Evolutionary conservation across 139 green algal genomes (phyloP).

Genomic region (Coelastrella sp.): DNA sequence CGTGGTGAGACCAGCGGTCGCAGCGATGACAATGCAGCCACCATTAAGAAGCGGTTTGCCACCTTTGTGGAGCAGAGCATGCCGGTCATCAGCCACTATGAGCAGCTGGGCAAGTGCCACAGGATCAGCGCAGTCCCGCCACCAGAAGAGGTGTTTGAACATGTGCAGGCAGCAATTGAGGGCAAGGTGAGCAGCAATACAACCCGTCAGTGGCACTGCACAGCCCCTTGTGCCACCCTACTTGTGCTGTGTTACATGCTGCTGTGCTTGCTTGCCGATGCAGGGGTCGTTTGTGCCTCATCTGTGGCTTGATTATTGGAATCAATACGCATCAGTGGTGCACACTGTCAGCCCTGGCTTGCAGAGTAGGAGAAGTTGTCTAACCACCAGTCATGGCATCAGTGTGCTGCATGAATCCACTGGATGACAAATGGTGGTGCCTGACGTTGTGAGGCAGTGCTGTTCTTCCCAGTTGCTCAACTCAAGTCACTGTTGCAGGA

Average conservation of each 20-base stretch:
- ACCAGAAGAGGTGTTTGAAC: constrained; percentile 49
- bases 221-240: neutral
- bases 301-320: neutral
- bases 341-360: neutral
- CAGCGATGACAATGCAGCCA: constrained; percentile 95
- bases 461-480: too few species aligned
- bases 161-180: constrained; percentile 43
- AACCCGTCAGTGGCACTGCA: neutral
- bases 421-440: too few species aligned
- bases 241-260: neutral
- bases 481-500: too few species aligned
- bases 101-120: constrained; percentile 66
- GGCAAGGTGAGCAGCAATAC: neutral
- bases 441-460: too few species aligned
- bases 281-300: neutral
- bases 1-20: constrained; percentile 89
- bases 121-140: constrained; percentile 28
- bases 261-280: neutral
- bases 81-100: constrained; percentile 90
- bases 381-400: too few species aligned
- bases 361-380: too few species aligned
- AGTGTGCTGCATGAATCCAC: too few species aligned
- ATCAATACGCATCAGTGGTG: neutral
- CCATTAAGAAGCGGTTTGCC: constrained; percentile 95
- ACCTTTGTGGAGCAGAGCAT: constrained; percentile 87